phyloP scores from a whole-genome alignment of 148 eudicot species.

The Rhododendron griersonianum region DNA sequence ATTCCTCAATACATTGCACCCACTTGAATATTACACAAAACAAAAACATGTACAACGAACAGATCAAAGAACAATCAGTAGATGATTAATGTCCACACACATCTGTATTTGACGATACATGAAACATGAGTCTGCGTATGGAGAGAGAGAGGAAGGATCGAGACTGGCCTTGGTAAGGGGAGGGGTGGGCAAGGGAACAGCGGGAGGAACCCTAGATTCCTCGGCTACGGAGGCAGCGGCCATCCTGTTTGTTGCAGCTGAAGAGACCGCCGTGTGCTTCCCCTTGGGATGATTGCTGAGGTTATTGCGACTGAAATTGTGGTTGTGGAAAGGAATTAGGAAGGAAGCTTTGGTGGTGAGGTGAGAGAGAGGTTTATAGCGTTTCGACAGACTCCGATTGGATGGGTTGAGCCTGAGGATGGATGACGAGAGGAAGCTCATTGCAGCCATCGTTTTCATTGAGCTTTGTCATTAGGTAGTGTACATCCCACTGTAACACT shows the following conservation, averaged over 20 bases:
- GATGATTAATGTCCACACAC: background rate
- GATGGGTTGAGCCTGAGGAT: background rate
- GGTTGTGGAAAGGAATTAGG: background rate
- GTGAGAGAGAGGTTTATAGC: background rate
- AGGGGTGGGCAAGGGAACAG: conserved; percentile 52
- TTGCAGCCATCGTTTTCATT: conserved; percentile 6
- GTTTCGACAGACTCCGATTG: background rate
- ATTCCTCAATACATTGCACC: background rate
- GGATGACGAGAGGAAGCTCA: background rate
- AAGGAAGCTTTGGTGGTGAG: background rate
- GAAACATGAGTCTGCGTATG: background rate
- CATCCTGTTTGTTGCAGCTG: conserved; percentile 31
- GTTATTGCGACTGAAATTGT: background rate
- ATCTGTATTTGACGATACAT: background rate
- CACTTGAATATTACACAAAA: background rate
- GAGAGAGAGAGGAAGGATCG: background rate
- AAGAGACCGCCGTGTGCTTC: background rate
- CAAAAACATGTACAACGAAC: background rate
- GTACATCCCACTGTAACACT: too few relatives aligned
- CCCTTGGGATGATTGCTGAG: background rate
- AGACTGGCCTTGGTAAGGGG: conserved; percentile 49
- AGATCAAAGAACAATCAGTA: background rate
- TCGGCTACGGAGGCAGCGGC: conserved; percentile 52
- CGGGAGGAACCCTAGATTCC: conserved; percentile 75
- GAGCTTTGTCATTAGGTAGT: background rate